Conservation (phyloP, 306 rosid species). For the Ziziphus jujuba region DNA sequence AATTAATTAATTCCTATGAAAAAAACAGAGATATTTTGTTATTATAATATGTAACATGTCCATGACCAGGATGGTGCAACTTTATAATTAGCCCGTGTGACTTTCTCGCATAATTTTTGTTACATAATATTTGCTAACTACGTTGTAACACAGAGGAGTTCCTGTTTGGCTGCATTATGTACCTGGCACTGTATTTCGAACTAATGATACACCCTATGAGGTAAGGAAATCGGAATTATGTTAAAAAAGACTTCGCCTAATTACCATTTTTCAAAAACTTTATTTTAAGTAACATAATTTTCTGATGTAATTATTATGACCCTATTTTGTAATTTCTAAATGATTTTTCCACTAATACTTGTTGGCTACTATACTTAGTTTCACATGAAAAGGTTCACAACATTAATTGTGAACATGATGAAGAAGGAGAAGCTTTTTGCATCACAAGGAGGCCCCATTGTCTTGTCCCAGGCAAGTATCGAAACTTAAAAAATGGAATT, state of each 20-base stretch:
- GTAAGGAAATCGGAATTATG: slow-evolving; percentile 41
- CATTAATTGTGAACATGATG: slow-evolving; percentile 79
- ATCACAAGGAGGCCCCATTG: slow-evolving; percentile 94
- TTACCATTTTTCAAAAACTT: no score
- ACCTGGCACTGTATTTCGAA: slow-evolving; percentile 86
- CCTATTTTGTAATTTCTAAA: no score
- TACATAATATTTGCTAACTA: no score
- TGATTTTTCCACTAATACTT: slow-evolving; percentile 8
- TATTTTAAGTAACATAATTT: no score
- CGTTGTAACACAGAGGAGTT: slow-evolving; percentile 75
- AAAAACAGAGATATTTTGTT: not conserved
- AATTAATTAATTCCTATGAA: not conserved
- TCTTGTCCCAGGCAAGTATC: slow-evolving; percentile 94
- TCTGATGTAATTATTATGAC: no score
- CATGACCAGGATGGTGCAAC: no score
- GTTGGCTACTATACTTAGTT: slow-evolving; percentile 49
- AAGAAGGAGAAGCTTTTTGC: slow-evolving; percentile 87
- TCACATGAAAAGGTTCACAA: slow-evolving; percentile 85
- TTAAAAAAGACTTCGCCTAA: not conserved
- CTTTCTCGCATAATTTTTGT: no score
- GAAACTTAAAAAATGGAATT: slow-evolving; percentile 1
- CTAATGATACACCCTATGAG: slow-evolving; percentile 75
- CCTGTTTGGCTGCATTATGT: slow-evolving; percentile 95
- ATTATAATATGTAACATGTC: no score
- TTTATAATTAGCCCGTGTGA: no score